phyloP scores from a whole-genome alignment of 192 early-diverging fungal species.

The Glomus cerebriforme region DNA sequence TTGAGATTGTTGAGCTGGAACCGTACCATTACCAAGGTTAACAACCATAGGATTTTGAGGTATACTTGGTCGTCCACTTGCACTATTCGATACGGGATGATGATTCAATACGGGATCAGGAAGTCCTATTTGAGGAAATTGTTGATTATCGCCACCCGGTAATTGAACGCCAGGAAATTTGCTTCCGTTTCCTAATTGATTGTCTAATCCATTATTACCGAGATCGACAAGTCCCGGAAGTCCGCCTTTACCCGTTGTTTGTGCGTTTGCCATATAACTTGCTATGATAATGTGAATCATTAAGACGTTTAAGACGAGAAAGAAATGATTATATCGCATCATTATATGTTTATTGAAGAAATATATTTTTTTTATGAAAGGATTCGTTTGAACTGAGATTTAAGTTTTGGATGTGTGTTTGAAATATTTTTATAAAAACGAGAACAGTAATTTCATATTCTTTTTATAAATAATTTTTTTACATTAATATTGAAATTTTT shows the following conservation, averaged over 20 bases:
- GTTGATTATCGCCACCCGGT: too few species aligned
- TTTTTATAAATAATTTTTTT: background rate
- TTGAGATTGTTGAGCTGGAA: too few species aligned
- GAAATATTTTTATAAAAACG: too few species aligned
- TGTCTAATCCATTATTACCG: background rate
- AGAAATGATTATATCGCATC: background rate
- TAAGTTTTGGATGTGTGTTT: too few species aligned
- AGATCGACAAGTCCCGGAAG: background rate
- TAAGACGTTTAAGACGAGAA: background rate
- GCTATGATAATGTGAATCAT: background rate
- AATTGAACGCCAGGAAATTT: background rate
- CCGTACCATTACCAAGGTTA: too few species aligned
- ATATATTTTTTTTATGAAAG: background rate
- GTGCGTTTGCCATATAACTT: background rate
- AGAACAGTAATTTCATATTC: background rate
- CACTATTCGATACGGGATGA: too few species aligned
- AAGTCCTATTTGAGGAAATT: too few species aligned
- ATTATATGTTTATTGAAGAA: background rate
- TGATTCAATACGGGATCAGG: too few species aligned
- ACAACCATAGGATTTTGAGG: too few species aligned
- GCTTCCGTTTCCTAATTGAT: background rate
- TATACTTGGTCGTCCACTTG: too few species aligned
- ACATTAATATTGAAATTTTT: background rate
- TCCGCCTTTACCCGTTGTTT: background rate
- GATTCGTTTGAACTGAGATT: background rate